Percentiles rank a stretch among this genome's conserved stretches.
phyloP scores from a whole-genome alignment of 2,329 filamentous ascomycete genomes.

The Parastagonospora nodorum region DNA sequence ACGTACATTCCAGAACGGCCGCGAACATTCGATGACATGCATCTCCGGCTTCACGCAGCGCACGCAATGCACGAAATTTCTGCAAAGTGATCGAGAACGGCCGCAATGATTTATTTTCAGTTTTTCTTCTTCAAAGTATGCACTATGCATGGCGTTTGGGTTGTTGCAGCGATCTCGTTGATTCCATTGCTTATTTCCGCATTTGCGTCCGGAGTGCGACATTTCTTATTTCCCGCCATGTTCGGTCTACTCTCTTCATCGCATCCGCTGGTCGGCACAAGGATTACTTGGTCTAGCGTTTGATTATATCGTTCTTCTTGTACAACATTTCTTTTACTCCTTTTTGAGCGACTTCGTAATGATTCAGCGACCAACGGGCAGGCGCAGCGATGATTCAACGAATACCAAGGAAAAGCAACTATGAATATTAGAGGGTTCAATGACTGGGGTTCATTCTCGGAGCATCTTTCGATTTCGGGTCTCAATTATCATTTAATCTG shows the following conservation, averaged over 20 bases:
- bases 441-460: background rate
- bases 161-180: background rate
- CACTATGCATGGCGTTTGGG: background rate
- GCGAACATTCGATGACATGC: constrained; percentile 19
- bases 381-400: constrained; percentile 1
- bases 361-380: constrained; percentile 1
- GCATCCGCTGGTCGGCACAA: constrained; percentile 1
- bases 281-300: background rate
- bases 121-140: background rate
- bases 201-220: background rate
- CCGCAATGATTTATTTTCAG: constrained; percentile 3
- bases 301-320: background rate
- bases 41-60: constrained; percentile 6
- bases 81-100: constrained; percentile 5
- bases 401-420: background rate
- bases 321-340: background rate
- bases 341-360: background rate
- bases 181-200: background rate
- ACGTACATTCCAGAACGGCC: constrained; percentile 30
- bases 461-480: background rate
- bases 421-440: background rate
- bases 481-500: too few relatives aligned
- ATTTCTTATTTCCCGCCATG: background rate
- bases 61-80: constrained; percentile 13
- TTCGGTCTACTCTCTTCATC: background rate